phyloP scores from a whole-genome alignment of 1,139 yeast genomes.

The Kodamaea arcana region DNA sequence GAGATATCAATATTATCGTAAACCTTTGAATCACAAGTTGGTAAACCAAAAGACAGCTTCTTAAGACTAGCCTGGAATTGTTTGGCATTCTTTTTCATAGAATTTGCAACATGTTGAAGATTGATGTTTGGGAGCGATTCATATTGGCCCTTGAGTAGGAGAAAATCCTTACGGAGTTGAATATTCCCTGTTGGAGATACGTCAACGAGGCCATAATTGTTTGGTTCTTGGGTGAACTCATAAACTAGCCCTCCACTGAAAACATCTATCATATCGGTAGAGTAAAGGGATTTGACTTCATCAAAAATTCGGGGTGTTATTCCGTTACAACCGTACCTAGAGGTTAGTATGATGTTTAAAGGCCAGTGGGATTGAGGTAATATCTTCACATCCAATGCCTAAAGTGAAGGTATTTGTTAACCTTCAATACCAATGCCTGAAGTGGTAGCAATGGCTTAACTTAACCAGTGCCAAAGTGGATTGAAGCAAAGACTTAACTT shows the following conservation, averaged over 20 bases:
- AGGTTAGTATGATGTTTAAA: slow-evolving; percentile 11
- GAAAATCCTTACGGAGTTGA: slow-evolving; percentile 50
- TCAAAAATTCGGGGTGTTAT: slow-evolving; percentile 76
- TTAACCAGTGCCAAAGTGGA: too few species aligned
- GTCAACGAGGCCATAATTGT: slow-evolving; percentile 82
- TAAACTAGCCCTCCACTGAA: slow-evolving; percentile 93
- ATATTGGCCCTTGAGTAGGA: slow-evolving; percentile 46
- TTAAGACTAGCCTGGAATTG: slow-evolving; percentile 24
- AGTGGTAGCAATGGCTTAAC: too few species aligned
- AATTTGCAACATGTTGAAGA: slow-evolving; percentile 19
- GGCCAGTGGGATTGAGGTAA: too few species aligned
- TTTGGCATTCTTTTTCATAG: slow-evolving; percentile 25
- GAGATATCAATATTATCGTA: slow-evolving; percentile 54
- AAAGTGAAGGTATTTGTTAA: too few species aligned
- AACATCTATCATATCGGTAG: slow-evolving; percentile 69
- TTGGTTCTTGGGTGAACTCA: slow-evolving; percentile 85
- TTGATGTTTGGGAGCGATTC: slow-evolving; percentile 27
- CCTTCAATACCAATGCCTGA: too few species aligned
- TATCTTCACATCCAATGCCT: too few species aligned
- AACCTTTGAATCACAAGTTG: slow-evolving; percentile 34
- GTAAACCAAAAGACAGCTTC: slow-evolving; percentile 21
- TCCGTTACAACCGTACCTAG: slow-evolving; percentile 69
- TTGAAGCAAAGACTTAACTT: too few species aligned
- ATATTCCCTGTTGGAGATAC: slow-evolving; percentile 55
- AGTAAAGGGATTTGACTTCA: slow-evolving; percentile 70